These are phyloP conservation scores for Botrytis medusae DNA, from an alignment of 2,329 filamentous ascomycete species.

Conservation along the genomic window DNA sequence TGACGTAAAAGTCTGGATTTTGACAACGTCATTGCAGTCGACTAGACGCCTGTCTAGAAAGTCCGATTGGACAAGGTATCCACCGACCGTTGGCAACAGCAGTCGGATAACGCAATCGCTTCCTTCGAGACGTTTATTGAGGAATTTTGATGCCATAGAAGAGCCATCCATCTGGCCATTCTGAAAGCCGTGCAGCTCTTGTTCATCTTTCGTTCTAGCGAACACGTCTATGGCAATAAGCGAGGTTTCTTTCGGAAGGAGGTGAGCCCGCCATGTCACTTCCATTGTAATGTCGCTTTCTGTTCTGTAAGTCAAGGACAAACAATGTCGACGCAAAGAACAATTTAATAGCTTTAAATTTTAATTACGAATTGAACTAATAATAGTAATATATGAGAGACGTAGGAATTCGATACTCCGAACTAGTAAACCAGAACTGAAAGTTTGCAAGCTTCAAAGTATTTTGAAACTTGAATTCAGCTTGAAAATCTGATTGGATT, in stretches of 20 bases:
- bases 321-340: neutral
- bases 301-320: neutral
- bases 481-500: neutral
- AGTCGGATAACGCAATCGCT: neutral
- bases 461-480: neutral
- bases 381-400: neutral
- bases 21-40: neutral
- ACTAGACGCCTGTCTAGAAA: neutral
- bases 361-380: neutral
- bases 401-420: neutral
- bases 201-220: neutral
- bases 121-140: neutral
- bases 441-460: neutral
- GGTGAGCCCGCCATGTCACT: neutral
- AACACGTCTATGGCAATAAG: conserved; percentile 4
- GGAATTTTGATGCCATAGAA: neutral
- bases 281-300: neutral
- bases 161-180: neutral
- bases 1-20: neutral
- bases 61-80: neutral
- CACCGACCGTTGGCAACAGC: neutral
- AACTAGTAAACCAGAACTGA: neutral
- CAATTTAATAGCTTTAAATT: neutral
- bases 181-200: neutral
- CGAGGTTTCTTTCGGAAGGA: neutral